A percentile compares a stretch with the other conserved stretches of the same genome.
These are phyloP conservation scores for Pilaira anomala DNA, from an alignment of 192 early-diverging fungal species.

Conservation along the genomic window DNA sequence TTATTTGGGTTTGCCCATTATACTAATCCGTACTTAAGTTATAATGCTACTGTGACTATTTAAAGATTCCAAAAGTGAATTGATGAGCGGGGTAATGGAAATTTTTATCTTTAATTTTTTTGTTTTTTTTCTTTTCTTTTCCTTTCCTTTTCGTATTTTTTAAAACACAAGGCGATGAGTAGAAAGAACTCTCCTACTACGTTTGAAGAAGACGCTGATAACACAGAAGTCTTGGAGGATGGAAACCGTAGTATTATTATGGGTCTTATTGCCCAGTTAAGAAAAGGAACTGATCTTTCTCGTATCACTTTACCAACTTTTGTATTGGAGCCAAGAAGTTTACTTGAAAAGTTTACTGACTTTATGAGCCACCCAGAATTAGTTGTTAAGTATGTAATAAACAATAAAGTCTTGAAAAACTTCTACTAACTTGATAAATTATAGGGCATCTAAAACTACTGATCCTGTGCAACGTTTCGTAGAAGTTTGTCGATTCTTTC, in stretches of 20 bases:
- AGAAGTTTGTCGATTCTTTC: slow-evolving; percentile 78
- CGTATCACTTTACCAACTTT: slow-evolving; percentile 94
- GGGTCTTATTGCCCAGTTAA: slow-evolving; percentile 83
- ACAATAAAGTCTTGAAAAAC: not conserved
- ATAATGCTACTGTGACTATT: no score
- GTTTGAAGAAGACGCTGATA: slow-evolving; percentile 42
- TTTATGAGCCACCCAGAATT: slow-evolving; percentile 92
- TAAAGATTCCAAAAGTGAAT: no score
- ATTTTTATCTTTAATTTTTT: not conserved
- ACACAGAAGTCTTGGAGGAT: slow-evolving; percentile 78
- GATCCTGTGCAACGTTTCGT: slow-evolving; percentile 79
- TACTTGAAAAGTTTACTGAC: slow-evolving; percentile 93
- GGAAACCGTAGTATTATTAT: slow-evolving; percentile 79
- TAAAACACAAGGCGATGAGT: slow-evolving; percentile 5
- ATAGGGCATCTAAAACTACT: slow-evolving; percentile 62
- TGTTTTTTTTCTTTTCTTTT: not conserved
- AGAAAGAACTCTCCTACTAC: slow-evolving; percentile 2
- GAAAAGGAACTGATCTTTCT: slow-evolving; percentile 87
- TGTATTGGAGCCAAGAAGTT: slow-evolving; percentile 89
- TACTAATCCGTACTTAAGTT: no score
- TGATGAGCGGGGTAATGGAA: no score
- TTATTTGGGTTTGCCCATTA: no score
- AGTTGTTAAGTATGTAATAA: slow-evolving; percentile 59
- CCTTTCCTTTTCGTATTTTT: not conserved
- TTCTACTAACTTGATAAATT: not conserved